Evolutionary conservation across 257 asterid genomes (phyloP).

Genomic region (Gentiana dahurica): DNA sequence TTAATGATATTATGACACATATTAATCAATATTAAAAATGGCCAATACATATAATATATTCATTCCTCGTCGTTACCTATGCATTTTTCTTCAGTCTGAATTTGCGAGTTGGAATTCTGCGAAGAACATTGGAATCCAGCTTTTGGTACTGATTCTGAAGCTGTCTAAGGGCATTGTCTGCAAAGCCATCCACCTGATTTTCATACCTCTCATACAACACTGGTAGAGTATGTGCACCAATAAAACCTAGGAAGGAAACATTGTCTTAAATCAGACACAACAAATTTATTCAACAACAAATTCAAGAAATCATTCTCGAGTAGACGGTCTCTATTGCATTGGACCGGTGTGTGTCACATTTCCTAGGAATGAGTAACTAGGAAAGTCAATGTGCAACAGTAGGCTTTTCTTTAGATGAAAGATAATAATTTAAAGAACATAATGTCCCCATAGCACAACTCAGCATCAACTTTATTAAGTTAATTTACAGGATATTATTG

Average conservation of each 20-base stretch:
- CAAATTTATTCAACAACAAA: not conserved
- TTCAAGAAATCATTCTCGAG: not conserved
- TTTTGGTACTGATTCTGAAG: constrained; percentile 48
- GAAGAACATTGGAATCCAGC: constrained; percentile 51
- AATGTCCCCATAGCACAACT: too few species aligned
- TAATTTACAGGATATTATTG: too few species aligned
- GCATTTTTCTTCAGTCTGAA: constrained; percentile 43
- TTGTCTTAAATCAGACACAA: not conserved
- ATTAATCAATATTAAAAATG: too few species aligned
- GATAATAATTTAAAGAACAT: too few species aligned
- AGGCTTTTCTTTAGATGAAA: too few species aligned
- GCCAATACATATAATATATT: too few species aligned
- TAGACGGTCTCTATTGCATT: too few species aligned
- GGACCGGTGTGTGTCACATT: too few species aligned
- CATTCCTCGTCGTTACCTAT: constrained; percentile 10
- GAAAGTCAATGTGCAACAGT: too few species aligned
- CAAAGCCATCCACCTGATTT: constrained; percentile 58
- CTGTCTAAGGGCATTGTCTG: constrained; percentile 31
- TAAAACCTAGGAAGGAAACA: constrained; percentile 36
- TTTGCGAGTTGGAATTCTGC: constrained; percentile 38
- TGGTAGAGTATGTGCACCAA: constrained; percentile 76
- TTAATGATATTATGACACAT: too few species aligned
- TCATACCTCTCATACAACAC: constrained; percentile 71
- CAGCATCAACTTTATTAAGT: too few species aligned
- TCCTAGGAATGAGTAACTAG: too few species aligned